These are phyloP conservation scores for Oryza longistaminata DNA, from an alignment of 176 grass and related monocot species.

Conservation along the genomic window DNA sequence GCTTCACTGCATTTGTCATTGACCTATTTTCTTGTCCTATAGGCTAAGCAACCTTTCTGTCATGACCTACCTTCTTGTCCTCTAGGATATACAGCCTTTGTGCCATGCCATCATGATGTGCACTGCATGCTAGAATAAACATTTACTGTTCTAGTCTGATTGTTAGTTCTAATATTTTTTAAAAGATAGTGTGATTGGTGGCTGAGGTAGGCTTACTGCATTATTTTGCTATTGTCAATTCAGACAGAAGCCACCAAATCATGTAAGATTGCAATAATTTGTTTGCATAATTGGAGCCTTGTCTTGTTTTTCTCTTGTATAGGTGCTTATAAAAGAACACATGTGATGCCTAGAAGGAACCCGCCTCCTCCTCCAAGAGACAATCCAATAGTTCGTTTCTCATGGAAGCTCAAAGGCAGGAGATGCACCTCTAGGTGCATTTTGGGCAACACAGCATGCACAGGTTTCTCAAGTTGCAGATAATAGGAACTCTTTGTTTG, in stretches of 20 bases:
- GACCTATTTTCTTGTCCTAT: background rate
- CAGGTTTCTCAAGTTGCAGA: slow-evolving; percentile 46
- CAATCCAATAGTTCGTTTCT: slow-evolving; percentile 45
- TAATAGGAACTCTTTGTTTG: slow-evolving; percentile 50
- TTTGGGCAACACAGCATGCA: slow-evolving; percentile 69
- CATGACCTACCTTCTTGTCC: background rate
- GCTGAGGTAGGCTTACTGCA: background rate
- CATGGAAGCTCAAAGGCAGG: slow-evolving; percentile 43
- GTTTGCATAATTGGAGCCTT: background rate
- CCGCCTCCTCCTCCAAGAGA: slow-evolving; percentile 70
- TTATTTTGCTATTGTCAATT: slow-evolving; percentile 5
- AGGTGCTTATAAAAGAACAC: slow-evolving; percentile 60
- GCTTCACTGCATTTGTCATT: background rate
- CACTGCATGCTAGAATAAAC: background rate
- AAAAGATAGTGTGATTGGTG: slow-evolving; percentile 20
- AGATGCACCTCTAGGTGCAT: slow-evolving; percentile 64
- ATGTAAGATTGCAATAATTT: background rate
- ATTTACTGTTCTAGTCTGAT: slow-evolving; percentile 13
- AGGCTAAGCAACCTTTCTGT: background rate
- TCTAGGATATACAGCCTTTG: background rate
- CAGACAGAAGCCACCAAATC: background rate
- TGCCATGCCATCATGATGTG: slow-evolving; percentile 5
- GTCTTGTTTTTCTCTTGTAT: slow-evolving; percentile 27
- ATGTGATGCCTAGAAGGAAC: slow-evolving; percentile 60
- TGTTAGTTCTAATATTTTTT: slow-evolving; percentile 13